These are phyloP conservation scores for Clathrospora elynae DNA, from an alignment of 2,329 filamentous ascomycete species.

Conservation along the genomic window DNA sequence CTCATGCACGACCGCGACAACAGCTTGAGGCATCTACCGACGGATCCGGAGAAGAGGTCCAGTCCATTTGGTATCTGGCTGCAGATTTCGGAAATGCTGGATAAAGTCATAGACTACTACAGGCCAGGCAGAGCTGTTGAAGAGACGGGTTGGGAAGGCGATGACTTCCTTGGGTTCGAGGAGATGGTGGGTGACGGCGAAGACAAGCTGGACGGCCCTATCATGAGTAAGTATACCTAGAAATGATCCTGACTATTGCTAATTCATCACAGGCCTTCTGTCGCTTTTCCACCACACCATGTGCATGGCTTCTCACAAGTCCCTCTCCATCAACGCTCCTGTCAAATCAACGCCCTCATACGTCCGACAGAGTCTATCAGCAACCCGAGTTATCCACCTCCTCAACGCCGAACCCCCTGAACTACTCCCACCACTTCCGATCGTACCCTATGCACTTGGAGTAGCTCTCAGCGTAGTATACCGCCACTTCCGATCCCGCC, in stretches of 20 bases:
- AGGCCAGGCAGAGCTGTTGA: conserved; percentile 50
- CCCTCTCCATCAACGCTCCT: conserved; percentile 50
- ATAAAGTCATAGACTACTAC: conserved; percentile 56
- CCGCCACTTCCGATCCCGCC: conserved; percentile 60
- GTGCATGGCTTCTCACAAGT: conserved; percentile 62
- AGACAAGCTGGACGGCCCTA: conserved; percentile 45
- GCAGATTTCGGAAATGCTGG: conserved; percentile 52
- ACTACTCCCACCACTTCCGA: conserved; percentile 57
- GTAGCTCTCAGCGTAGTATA: conserved; percentile 63
- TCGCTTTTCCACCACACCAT: conserved; percentile 63
- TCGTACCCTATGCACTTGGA: conserved; percentile 62
- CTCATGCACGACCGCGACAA: conserved; percentile 57
- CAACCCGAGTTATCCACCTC: conserved; percentile 61
- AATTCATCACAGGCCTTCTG: conserved; percentile 50
- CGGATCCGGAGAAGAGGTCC: conserved; percentile 51
- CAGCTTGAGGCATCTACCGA: conserved; percentile 50
- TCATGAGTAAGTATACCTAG: conserved; percentile 40
- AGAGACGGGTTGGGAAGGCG: conserved; percentile 54
- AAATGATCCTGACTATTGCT: conserved; percentile 12
- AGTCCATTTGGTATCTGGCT: conserved; percentile 57
- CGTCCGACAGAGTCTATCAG: conserved; percentile 60
- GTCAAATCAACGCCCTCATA: conserved; percentile 58
- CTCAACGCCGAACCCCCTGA: conserved; percentile 54
- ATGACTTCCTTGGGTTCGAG: conserved; percentile 54
- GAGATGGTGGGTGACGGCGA: conserved; percentile 50